Conservation (phyloP, 768 basidiomycete species). For the Russula abietina region DNA sequence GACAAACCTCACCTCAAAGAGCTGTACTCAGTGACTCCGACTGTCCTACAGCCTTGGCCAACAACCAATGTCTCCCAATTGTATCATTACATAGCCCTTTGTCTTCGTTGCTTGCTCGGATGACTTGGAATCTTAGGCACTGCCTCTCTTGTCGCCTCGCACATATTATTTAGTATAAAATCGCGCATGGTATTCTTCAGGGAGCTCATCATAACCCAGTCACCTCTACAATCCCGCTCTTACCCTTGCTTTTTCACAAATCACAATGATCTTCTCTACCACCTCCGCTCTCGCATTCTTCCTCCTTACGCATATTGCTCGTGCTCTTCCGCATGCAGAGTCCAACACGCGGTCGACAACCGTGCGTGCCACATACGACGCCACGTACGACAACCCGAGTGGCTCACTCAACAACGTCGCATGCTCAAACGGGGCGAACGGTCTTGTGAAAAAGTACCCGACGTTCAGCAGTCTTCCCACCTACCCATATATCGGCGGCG, state of each 20-base stretch:
- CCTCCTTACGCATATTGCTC: background rate
- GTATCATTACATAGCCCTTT: too few species aligned
- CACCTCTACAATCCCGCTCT: background rate
- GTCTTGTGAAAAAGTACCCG: conserved; percentile 42
- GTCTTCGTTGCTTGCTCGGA: too few species aligned
- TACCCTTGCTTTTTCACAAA: too few species aligned
- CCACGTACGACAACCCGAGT: conserved; percentile 41
- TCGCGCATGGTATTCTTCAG: background rate
- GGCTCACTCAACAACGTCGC: conserved; percentile 40
- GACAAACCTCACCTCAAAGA: too few species aligned
- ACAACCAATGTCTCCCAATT: too few species aligned
- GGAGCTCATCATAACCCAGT: background rate
- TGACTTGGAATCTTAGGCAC: too few species aligned
- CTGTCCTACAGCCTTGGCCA: too few species aligned
- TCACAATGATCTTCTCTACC: conserved; percentile 1
- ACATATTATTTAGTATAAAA: background rate
- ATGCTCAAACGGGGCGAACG: conserved; percentile 50
- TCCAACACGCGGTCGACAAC: too few species aligned
- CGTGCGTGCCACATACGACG: conserved; percentile 35
- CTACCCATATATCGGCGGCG: conserved; percentile 58
- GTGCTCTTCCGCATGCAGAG: background rate
- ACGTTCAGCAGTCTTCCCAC: conserved; percentile 48
- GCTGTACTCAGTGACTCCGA: too few species aligned
- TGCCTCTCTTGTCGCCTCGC: background rate
- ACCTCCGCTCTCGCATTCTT: background rate